phyloP scores from a whole-genome alignment of 139 green algal genomes.

The Picochlorum sp. region DNA sequence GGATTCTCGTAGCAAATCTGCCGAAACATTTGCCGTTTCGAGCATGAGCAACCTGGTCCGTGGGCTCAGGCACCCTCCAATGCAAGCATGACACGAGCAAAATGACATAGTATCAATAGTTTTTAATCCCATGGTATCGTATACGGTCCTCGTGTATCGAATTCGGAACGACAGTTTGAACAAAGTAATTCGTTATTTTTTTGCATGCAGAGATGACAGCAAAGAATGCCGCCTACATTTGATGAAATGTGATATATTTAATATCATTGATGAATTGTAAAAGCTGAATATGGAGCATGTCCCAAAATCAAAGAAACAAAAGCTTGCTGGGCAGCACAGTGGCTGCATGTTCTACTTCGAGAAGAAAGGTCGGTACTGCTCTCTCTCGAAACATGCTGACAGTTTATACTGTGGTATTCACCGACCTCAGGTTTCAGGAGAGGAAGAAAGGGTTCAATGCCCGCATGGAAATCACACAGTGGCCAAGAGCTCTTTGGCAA shows the following conservation, averaged over 20 bases:
- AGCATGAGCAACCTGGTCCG: slow-evolving; percentile 1
- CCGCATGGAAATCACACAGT: slow-evolving; percentile 1
- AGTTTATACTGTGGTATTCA: background rate
- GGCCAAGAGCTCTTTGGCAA: background rate
- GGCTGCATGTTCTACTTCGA: slow-evolving; percentile 3
- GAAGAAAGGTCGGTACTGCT: background rate
- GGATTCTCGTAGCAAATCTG: slow-evolving; percentile 17
- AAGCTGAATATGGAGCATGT: background rate
- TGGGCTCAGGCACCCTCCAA: slow-evolving; percentile 21
- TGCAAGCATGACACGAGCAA: slow-evolving; percentile 19
- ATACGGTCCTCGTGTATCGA: too few relatives aligned
- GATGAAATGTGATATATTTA: background rate
- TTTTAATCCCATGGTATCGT: too few relatives aligned
- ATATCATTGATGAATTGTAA: background rate
- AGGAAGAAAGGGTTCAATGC: background rate
- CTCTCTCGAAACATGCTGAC: background rate
- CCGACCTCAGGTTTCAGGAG: background rate
- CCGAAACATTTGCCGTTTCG: slow-evolving; percentile 1
- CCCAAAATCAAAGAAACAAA: slow-evolving; percentile 1
- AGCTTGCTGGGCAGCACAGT: background rate
- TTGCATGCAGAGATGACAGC: too few relatives aligned
- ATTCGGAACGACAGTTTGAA: too few relatives aligned
- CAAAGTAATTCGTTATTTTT: too few relatives aligned
- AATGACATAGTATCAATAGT: background rate
- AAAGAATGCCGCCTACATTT: too few relatives aligned